phyloP scores from a whole-genome alignment of 306 rosid genomes.

The Macrotyloma uniflorum region DNA sequence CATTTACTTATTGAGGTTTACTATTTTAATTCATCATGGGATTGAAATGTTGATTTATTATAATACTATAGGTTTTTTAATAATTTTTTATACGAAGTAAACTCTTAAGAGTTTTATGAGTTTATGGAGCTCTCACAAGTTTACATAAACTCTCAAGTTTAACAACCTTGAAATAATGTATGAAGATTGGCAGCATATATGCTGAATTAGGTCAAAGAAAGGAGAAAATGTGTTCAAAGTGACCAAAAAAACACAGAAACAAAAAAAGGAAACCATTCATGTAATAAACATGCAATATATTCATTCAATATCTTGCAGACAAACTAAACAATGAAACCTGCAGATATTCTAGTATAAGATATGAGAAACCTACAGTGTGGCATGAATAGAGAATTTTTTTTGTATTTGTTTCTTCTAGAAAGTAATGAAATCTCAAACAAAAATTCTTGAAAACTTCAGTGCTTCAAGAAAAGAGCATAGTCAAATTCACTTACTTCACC shows the following conservation, averaged over 20 bases:
- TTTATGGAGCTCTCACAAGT: too few species aligned
- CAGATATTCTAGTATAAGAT: neutral
- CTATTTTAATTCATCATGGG: too few species aligned
- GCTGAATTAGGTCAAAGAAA: neutral
- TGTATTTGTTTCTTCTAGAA: neutral
- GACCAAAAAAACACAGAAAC: neutral
- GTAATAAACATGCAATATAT: slow-evolving; percentile 1
- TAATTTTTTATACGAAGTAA: too few species aligned
- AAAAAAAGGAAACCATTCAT: neutral
- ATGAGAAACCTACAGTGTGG: neutral
- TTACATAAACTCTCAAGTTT: too few species aligned
- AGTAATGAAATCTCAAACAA: slow-evolving; percentile 5
- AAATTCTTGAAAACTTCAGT: neutral
- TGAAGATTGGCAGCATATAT: neutral
- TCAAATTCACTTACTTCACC: slow-evolving; percentile 71
- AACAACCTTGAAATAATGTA: too few species aligned
- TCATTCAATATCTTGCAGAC: neutral
- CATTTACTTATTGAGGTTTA: too few species aligned
- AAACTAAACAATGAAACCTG: slow-evolving; percentile 13
- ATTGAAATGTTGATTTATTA: too few species aligned
- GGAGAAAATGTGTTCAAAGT: neutral
- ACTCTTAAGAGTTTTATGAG: too few species aligned
- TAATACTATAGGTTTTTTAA: too few species aligned
- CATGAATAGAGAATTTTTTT: neutral
- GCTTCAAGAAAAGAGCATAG: slow-evolving; percentile 23